Conservation (phyloP, 2,329 filamentous ascomycete species). For the Claviceps citrina region DNA sequence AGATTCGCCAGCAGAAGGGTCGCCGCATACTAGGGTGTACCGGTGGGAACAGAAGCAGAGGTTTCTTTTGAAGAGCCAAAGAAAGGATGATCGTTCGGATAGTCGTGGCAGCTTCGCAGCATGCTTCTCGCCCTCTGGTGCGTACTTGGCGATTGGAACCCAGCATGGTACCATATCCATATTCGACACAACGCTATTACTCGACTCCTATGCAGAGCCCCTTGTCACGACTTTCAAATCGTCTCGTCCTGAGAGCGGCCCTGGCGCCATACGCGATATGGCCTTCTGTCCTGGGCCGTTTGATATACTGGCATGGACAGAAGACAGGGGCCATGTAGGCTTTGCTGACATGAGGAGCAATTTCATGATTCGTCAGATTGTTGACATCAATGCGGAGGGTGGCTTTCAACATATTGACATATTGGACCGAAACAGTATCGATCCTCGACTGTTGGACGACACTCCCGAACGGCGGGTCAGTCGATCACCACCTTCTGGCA, state of each 20-base stretch:
- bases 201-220: conserved; percentile 34
- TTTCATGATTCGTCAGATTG: conserved; percentile 51
- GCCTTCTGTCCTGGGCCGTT: conserved; percentile 78
- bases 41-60: conserved; percentile 37
- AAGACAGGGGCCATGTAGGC: conserved; percentile 65
- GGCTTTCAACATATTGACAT: conserved; percentile 41
- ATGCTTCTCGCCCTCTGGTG: conserved; percentile 58
- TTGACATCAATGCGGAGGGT: conserved; percentile 45
- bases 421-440: conserved; percentile 38
- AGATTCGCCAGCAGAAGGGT: conserved; percentile 10
- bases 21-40: conserved; percentile 17
- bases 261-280: conserved; percentile 80
- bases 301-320: conserved; percentile 86
- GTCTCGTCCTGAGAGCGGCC: conserved; percentile 52
- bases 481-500: conserved; percentile 5
- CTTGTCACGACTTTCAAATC: conserved; percentile 65
- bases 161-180: conserved; percentile 69
- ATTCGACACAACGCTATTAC: conserved; percentile 43
- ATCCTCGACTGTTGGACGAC: conserved; percentile 35
- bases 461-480: conserved; percentile 26
- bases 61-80: conserved; percentile 44
- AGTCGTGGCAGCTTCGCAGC: conserved; percentile 60
- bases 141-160: conserved; percentile 59
- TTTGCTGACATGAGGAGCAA: conserved; percentile 57
- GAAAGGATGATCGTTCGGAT: conserved; percentile 35